A percentile compares a stretch with the other conserved stretches of the same genome.
phyloP scores from a whole-genome alignment of 2,329 filamentous ascomycete genomes.

The Trichoderma oligosporum region DNA sequence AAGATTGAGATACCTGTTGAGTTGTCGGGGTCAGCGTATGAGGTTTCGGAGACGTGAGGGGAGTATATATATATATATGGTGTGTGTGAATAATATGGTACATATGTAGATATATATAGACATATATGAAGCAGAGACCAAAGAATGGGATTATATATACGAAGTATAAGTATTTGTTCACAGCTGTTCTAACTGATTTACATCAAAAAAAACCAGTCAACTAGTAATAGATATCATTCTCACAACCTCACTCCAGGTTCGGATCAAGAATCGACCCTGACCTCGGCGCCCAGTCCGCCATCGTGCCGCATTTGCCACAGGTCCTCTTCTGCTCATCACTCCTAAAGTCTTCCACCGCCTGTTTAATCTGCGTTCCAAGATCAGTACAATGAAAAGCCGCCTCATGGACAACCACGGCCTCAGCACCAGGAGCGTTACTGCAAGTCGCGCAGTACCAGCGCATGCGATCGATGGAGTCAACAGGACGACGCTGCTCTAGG shows the following conservation, averaged over 20 bases:
- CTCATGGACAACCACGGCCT: constrained; percentile 67
- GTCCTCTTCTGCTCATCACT: constrained; percentile 62
- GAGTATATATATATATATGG: neutral
- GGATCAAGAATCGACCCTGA: constrained; percentile 57
- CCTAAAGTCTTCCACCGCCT: constrained; percentile 79
- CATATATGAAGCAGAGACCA: neutral
- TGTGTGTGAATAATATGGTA: neutral
- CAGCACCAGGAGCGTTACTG: constrained; percentile 28
- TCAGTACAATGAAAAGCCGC: constrained; percentile 83
- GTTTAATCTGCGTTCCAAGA: constrained; percentile 91
- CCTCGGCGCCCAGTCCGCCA: constrained; percentile 69
- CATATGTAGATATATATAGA: neutral
- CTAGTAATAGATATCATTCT: too few species aligned
- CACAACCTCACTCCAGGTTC: constrained; percentile 40
- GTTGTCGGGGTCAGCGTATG: constrained; percentile 73
- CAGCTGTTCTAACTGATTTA: too few species aligned
- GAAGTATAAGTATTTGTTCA: neutral
- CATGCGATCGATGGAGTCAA: constrained; percentile 69
- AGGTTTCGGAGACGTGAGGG: constrained; percentile 65
- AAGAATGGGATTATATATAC: neutral
- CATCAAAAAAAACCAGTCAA: neutral
- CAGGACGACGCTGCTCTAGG: constrained; percentile 76
- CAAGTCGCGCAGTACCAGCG: constrained; percentile 85
- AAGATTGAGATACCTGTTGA: constrained; percentile 78
- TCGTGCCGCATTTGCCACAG: constrained; percentile 70